phyloP scores from a whole-genome alignment of 169 alveolate genomes.

The Babesia bigemina region DNA sequence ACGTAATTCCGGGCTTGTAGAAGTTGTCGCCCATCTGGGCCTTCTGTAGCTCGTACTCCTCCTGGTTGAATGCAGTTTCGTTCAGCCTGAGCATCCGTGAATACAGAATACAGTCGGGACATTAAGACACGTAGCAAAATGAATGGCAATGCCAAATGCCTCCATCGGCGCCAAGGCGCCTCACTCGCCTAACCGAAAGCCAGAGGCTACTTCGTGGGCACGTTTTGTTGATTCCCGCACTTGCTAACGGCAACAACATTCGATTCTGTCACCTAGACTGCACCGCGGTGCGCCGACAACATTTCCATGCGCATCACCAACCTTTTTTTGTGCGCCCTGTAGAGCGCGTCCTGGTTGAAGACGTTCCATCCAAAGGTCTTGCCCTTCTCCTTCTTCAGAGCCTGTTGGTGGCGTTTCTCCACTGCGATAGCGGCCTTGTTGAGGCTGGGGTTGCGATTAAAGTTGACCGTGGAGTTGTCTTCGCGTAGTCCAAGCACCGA shows the following conservation, averaged over 20 bases:
- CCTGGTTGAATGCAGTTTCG: constrained; percentile 60
- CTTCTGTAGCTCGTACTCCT: constrained; percentile 71
- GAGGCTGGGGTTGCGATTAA: constrained; percentile 33
- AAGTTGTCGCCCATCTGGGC: constrained; percentile 74
- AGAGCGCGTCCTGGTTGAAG: constrained; percentile 87
- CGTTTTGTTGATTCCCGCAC: too few species aligned
- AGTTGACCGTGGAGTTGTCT: constrained; percentile 30
- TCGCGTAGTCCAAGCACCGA: constrained; percentile 39
- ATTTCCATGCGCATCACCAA: background rate
- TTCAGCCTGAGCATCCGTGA: constrained; percentile 27
- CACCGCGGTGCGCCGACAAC: too few species aligned
- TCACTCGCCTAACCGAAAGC: too few species aligned
- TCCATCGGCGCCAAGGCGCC: too few species aligned
- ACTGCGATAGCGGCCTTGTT: constrained; percentile 62
- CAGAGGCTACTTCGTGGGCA: too few species aligned
- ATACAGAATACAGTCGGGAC: background rate
- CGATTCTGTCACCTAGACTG: too few species aligned
- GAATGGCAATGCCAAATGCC: too few species aligned
- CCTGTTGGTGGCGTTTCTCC: constrained; percentile 38
- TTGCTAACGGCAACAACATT: too few species aligned
- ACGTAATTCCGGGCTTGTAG: constrained; percentile 65
- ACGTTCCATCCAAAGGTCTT: constrained; percentile 87
- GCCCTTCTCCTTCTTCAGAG: constrained; percentile 58
- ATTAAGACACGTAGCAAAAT: too few species aligned
- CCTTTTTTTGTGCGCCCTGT: constrained; percentile 89